These are phyloP conservation scores for Termitomyces bulborhizus DNA, from an alignment of 768 basidiomycete genomes.

Conservation along the genomic window DNA sequence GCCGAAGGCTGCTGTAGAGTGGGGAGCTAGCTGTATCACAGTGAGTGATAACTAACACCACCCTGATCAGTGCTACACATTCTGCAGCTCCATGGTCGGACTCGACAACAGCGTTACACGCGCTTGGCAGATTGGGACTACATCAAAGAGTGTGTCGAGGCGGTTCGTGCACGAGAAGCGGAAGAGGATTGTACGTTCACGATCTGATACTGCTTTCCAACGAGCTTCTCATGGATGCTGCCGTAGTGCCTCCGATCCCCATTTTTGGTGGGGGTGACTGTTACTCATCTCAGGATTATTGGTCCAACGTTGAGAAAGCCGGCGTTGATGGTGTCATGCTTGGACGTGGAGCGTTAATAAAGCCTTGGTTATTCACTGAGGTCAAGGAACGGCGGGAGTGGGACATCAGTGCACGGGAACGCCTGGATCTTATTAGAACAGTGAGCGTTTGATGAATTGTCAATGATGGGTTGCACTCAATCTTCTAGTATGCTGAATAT, in stretches of 20 bases:
- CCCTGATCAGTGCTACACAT: not conserved
- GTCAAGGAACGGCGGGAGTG: slow-evolving; percentile 89
- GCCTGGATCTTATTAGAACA: slow-evolving; percentile 72
- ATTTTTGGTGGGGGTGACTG: slow-evolving; percentile 97
- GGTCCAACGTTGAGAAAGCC: slow-evolving; percentile 64
- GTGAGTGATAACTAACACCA: slow-evolving; percentile 19
- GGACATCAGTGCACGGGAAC: slow-evolving; percentile 85
- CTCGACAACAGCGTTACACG: slow-evolving; percentile 91
- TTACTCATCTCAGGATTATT: slow-evolving; percentile 83
- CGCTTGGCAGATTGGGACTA: slow-evolving; percentile 94
- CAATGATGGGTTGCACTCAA: not conserved
- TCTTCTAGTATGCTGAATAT: slow-evolving; percentile 70
- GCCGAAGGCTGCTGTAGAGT: slow-evolving; percentile 61
- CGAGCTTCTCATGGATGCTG: not conserved
- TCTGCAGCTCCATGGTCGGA: slow-evolving; percentile 86
- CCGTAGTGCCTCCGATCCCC: slow-evolving; percentile 72
- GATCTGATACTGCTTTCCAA: not conserved
- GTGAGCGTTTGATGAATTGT: slow-evolving; percentile 29
- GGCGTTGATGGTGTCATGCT: slow-evolving; percentile 97
- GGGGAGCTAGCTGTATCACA: slow-evolving; percentile 38
- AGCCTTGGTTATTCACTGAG: slow-evolving; percentile 95
- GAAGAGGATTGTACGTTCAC: slow-evolving; percentile 63
- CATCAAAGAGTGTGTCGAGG: slow-evolving; percentile 80
- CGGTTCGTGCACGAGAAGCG: slow-evolving; percentile 63
- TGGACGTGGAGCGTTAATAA: slow-evolving; percentile 90